A percentile compares a stretch with the other conserved stretches of the same genome.
phyloP scores from a whole-genome alignment of 1,139 yeast genomes.

The Debaryomyces sp. region DNA sequence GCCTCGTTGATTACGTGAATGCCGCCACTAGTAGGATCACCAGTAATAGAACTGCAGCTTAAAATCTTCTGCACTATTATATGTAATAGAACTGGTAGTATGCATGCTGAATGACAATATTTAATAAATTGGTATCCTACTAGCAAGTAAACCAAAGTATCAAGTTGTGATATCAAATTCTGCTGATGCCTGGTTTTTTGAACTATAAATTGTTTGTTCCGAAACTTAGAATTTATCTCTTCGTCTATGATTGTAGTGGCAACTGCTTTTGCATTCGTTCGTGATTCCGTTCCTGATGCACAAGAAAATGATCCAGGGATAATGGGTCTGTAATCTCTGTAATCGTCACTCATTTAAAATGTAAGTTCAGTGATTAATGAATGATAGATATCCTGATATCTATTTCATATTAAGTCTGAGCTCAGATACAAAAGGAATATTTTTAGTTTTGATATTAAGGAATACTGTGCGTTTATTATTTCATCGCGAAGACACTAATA shows the following conservation, averaged over 20 bases:
- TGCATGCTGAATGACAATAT: conserved; percentile 42
- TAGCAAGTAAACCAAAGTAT: conserved; percentile 32
- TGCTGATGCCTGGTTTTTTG: conserved; percentile 31
- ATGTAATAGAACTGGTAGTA: conserved; percentile 38
- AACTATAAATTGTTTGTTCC: conserved; percentile 19
- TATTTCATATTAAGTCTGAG: background rate
- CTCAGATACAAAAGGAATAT: background rate
- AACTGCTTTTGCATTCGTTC: background rate
- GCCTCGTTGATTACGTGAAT: conserved; percentile 5
- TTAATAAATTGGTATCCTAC: conserved; percentile 40
- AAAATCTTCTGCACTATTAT: conserved; percentile 25
- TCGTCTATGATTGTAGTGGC: conserved; percentile 17
- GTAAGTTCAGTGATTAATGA: background rate
- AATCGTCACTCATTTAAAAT: conserved; percentile 4
- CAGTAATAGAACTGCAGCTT: conserved; percentile 16
- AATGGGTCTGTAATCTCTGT: background rate
- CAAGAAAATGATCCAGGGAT: conserved; percentile 25
- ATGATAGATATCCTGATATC: background rate
- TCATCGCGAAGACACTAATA: background rate
- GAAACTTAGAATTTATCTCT: conserved; percentile 17
- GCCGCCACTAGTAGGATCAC: background rate
- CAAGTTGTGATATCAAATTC: conserved; percentile 33
- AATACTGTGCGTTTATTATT: background rate
- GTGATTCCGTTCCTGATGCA: conserved; percentile 1
- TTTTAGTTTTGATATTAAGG: background rate